Conservation (phyloP, 139 green algal genomes). For the Coccomyxa sp. region DNA sequence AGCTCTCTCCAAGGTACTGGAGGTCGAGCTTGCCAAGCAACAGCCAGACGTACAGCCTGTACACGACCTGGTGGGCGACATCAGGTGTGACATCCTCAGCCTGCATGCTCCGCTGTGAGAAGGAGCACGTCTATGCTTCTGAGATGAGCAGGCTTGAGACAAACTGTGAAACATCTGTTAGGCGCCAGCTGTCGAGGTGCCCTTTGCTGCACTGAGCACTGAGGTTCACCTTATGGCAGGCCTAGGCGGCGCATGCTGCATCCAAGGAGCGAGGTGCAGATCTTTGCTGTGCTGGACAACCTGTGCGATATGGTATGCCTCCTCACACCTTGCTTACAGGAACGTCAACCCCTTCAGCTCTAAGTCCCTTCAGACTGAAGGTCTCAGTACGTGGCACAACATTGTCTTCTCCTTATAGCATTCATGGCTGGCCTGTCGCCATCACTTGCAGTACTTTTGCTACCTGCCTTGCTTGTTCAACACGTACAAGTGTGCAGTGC, state of each 20-base stretch:
- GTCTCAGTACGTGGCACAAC: not conserved
- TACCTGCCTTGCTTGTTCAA: not conserved
- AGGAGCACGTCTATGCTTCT: not conserved
- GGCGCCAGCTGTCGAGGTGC: not conserved
- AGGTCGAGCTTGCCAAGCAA: constrained; percentile 8
- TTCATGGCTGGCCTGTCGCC: not conserved
- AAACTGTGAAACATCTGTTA: too few relatives aligned
- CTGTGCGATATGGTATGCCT: constrained; percentile 12
- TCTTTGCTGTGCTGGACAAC: constrained; percentile 11
- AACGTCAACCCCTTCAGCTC: not conserved
- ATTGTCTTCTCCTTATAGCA: not conserved
- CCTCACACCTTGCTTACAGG: too few relatives aligned
- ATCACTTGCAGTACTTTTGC: not conserved
- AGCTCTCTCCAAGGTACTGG: constrained; percentile 6
- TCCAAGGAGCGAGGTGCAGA: constrained; percentile 18
- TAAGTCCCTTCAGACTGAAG: not conserved
- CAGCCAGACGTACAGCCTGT: not conserved
- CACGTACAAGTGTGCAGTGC: not conserved
- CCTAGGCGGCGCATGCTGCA: constrained; percentile 13
- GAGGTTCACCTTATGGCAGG: not conserved
- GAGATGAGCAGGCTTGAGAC: not conserved
- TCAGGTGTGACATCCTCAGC: not conserved
- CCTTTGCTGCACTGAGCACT: not conserved
- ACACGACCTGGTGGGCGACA: not conserved
- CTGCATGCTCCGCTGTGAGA: not conserved